These are phyloP conservation scores for Pichia sp. DNA, from an alignment of 1,139 yeast species.

Conservation along the genomic window DNA sequence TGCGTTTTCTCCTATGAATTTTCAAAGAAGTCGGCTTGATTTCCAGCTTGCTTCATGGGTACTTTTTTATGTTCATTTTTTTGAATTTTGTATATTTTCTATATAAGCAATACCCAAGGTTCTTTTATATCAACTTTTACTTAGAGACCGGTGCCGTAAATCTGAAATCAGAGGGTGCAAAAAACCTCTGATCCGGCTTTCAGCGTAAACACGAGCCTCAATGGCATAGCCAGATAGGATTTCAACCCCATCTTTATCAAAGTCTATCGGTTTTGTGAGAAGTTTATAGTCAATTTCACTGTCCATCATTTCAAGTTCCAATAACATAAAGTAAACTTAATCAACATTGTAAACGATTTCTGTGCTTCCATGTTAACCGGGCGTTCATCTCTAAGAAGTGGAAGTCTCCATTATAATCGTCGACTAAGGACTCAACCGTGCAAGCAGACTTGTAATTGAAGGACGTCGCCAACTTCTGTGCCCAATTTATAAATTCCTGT, in stretches of 20 bases:
- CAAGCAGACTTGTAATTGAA: constrained; percentile 33
- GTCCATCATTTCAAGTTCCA: constrained; percentile 27
- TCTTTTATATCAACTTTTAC: too few relatives aligned
- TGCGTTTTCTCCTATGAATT: too few relatives aligned
- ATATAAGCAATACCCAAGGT: too few relatives aligned
- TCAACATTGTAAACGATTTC: constrained; percentile 32
- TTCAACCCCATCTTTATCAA: constrained; percentile 19
- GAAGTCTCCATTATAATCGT: constrained; percentile 28
- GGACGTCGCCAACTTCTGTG: constrained; percentile 26
- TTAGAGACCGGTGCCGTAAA: too few relatives aligned
- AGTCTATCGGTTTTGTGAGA: constrained; percentile 16
- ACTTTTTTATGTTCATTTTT: too few relatives aligned
- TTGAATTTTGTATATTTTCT: too few relatives aligned
- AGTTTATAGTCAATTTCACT: constrained; percentile 25
- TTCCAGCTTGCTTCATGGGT: too few relatives aligned
- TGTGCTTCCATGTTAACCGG: constrained; percentile 34
- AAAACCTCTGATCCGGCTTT: constrained; percentile 31
- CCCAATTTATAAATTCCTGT: constrained; percentile 24
- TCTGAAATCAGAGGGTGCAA: constrained; percentile 35
- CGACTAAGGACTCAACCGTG: constrained; percentile 33
- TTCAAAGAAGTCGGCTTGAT: too few relatives aligned
- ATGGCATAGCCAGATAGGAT: constrained; percentile 33
- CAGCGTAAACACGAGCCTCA: constrained; percentile 34
- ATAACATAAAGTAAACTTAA: constrained; percentile 30
- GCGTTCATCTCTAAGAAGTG: constrained; percentile 34